Evolutionary conservation across 306 rosid species (phyloP).

Genomic region (Casuarina cunninghamiana): DNA sequence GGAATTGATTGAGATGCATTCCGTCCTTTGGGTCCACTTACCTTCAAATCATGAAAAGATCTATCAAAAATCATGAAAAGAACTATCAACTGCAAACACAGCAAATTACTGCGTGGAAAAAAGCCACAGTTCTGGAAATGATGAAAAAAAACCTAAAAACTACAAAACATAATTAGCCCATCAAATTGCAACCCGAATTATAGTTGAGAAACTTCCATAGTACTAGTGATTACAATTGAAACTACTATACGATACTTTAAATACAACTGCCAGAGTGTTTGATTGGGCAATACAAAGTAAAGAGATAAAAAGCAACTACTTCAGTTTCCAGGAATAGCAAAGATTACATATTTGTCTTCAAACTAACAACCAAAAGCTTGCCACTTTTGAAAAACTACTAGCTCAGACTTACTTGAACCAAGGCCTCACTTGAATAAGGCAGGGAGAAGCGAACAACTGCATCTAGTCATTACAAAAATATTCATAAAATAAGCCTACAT

Average conservation of each 20-base stretch:
- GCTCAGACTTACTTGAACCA: neutral
- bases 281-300: neutral
- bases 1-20: slow-evolving; percentile 65
- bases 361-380: neutral
- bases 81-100: slow-evolving; percentile 8
- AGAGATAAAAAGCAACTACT: neutral
- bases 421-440: neutral
- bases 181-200: neutral
- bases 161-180: neutral
- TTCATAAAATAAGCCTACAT: neutral
- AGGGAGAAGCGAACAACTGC: neutral
- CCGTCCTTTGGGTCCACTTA: slow-evolving; percentile 56
- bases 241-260: neutral
- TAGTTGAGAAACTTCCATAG: neutral
- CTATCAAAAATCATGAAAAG: neutral
- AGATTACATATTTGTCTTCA: neutral
- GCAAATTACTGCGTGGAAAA: neutral
- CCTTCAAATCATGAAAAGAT: slow-evolving; percentile 37
- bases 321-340: neutral
- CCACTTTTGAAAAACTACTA: neutral
- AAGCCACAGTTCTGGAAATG: neutral
- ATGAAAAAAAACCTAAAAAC: neutral
- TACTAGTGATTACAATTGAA: neutral
- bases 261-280: neutral
- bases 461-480: neutral